Evolutionary conservation across 1,284 basidiomycete genomes (phyloP).

Genomic region (Pseudozyma sp.): DNA sequence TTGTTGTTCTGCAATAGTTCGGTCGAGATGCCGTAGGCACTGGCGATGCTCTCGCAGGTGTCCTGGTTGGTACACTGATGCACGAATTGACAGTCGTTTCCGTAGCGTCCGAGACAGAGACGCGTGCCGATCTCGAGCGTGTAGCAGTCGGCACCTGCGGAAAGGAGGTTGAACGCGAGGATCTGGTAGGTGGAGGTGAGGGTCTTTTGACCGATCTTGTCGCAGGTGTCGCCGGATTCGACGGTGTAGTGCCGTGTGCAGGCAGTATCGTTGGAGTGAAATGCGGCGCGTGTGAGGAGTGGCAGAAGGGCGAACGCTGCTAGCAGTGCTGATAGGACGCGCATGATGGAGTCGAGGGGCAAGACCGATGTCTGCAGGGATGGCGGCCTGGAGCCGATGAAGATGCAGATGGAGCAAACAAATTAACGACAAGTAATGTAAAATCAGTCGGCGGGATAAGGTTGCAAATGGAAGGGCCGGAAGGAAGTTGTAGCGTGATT

Average conservation of each 20-base stretch:
- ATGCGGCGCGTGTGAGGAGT: conserved; percentile 30
- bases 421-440: no score
- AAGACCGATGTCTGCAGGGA: not conserved
- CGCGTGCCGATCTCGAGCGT: conserved; percentile 75
- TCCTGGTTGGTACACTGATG: conserved; percentile 46
- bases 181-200: conserved; percentile 82
- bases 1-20: conserved; percentile 56
- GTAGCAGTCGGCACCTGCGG: conserved; percentile 73
- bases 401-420: no score
- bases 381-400: no score
- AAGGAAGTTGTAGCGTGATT: not conserved
- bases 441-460: no score
- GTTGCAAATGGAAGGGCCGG: no score
- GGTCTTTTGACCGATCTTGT: conserved; percentile 76
- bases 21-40: conserved; percentile 49
- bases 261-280: conserved; percentile 61
- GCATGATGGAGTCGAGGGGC: conserved; percentile 21
- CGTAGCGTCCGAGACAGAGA: conserved; percentile 62
- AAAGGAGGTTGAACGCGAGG: conserved; percentile 73
- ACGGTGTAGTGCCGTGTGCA: conserved; percentile 77
- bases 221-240: conserved; percentile 76
- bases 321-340: conserved; percentile 15
- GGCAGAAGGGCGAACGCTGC: conserved; percentile 24
- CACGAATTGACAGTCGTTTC: conserved; percentile 64
- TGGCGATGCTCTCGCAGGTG: conserved; percentile 54